Conservation (phyloP, 2,329 filamentous ascomycete species). For the Xylaria sp. region DNA sequence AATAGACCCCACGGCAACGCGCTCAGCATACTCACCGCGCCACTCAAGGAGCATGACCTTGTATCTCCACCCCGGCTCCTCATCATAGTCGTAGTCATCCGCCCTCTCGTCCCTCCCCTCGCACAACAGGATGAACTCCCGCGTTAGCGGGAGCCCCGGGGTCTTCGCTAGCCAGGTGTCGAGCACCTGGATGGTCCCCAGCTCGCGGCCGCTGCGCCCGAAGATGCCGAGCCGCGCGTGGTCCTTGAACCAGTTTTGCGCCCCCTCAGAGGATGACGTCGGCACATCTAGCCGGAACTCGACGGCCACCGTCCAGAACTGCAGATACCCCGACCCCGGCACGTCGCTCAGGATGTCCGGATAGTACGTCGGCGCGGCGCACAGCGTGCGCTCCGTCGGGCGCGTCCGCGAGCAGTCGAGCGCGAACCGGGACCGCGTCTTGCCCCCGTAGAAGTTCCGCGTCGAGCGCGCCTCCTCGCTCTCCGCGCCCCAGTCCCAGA, state of each 20-base stretch:
- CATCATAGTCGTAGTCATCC: neutral
- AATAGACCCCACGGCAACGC: slow-evolving; percentile 18
- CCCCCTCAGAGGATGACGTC: neutral
- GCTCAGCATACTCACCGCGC: slow-evolving; percentile 16
- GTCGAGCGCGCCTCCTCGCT: neutral
- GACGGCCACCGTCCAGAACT: slow-evolving; percentile 12
- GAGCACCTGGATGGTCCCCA: slow-evolving; percentile 1
- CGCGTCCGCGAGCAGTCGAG: slow-evolving; percentile 8
- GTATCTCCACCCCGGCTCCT: slow-evolving; percentile 16
- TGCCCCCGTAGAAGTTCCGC: slow-evolving; percentile 16
- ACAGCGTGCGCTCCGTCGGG: slow-evolving; percentile 1
- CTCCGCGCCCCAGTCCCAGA: slow-evolving; percentile 2
- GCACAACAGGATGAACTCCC: slow-evolving; percentile 13
- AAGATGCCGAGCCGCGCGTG: slow-evolving; percentile 12
- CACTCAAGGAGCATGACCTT: slow-evolving; percentile 20
- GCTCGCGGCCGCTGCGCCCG: neutral
- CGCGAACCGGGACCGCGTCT: neutral
- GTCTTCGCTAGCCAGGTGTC: slow-evolving; percentile 1
- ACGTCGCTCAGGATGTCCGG: slow-evolving; percentile 10
- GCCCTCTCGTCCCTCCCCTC: slow-evolving; percentile 16
- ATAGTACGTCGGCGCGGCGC: neutral
- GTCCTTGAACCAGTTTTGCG: neutral
- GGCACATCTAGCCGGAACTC: slow-evolving; percentile 7
- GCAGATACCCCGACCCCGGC: neutral
- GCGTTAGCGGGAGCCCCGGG: neutral